Percentiles rank a stretch among this genome's conserved stretches.
These are phyloP conservation scores for Benincasa hispida DNA, from an alignment of 306 rosid species.

Conservation along the genomic window DNA sequence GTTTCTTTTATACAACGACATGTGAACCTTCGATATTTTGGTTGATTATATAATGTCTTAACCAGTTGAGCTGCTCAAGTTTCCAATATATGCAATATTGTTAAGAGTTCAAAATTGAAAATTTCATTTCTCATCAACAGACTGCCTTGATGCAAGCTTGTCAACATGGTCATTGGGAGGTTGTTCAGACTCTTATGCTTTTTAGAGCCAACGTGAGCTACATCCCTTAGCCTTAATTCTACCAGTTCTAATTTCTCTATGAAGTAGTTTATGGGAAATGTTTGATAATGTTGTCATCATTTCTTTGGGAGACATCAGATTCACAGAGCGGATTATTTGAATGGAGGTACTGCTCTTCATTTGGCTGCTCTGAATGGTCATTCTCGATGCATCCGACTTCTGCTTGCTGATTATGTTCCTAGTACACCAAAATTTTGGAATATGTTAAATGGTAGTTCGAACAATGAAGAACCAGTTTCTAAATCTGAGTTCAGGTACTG, in stretches of 20 bases:
- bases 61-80: neutral
- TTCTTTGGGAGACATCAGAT: constrained; percentile 34
- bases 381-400: constrained; percentile 72
- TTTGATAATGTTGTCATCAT: neutral
- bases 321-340: constrained; percentile 80
- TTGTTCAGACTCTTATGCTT: constrained; percentile 66
- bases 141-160: constrained; percentile 99
- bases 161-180: constrained; percentile 99
- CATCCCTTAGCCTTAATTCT: neutral
- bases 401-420: constrained; percentile 75
- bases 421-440: constrained; percentile 61
- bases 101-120: neutral
- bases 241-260: neutral
- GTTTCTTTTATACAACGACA: neutral
- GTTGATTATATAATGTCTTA: neutral
- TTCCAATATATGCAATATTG: neutral
- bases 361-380: constrained; percentile 94
- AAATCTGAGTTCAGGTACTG: constrained; percentile 60
- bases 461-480: constrained; percentile 25
- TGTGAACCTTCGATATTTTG: neutral
- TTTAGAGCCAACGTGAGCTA: constrained; percentile 61
- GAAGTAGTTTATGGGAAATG: neutral
- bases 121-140: constrained; percentile 20
- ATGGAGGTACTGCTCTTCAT: constrained; percentile 96
- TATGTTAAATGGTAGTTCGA: constrained; percentile 19